Evolutionary conservation across 345 rosid genomes (phyloP).

Genomic region (Syzygium grande): DNA sequence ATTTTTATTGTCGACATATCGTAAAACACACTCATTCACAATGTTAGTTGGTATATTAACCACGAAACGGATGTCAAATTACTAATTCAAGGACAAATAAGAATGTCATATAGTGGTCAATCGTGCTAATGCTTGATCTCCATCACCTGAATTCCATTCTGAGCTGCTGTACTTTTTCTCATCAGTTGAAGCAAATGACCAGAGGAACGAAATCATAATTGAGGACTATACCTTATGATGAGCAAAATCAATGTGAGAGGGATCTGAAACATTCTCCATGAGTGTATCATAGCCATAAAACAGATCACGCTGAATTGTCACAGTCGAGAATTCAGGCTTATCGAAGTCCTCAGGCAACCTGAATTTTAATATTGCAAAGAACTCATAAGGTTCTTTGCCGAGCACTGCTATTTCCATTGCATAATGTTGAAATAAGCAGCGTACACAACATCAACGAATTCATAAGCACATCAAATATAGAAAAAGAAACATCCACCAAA

Average conservation of each 20-base stretch:
- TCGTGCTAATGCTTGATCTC: background rate
- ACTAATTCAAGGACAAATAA: background rate
- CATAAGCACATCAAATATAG: background rate
- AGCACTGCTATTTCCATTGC: background rate
- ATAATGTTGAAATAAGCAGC: background rate
- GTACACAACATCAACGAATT: background rate
- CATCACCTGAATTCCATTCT: background rate
- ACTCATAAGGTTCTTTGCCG: background rate
- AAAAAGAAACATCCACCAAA: background rate
- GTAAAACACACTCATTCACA: background rate
- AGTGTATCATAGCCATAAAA: constrained; percentile 92
- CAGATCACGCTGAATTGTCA: constrained; percentile 88
- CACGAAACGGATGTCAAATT: background rate
- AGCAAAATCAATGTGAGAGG: constrained; percentile 93
- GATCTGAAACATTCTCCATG: constrained; percentile 99
- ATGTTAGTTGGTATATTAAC: background rate
- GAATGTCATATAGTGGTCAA: background rate
- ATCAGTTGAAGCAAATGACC: background rate
- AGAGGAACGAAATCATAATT: background rate
- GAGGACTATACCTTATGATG: constrained; percentile 72
- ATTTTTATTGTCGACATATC: background rate
- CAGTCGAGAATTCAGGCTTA: constrained; percentile 78
- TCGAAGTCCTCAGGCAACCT: constrained; percentile 92
- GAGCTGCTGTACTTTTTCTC: background rate
- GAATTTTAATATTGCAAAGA: background rate